Base-by-base conservation (phyloP, 148 eudicot genomes). In the Cornus florida region DNA sequence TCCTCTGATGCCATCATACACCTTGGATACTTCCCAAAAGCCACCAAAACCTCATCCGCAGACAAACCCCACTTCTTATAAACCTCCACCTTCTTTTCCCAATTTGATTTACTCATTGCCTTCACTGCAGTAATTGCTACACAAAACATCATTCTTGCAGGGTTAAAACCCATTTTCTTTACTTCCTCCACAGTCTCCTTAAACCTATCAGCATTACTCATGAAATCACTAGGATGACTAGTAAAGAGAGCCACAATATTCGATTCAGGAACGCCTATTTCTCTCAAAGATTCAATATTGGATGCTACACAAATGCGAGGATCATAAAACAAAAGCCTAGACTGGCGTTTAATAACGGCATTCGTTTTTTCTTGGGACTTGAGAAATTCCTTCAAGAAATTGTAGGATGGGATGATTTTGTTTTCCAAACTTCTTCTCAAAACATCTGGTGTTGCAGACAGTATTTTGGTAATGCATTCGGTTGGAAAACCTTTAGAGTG, bases 401-500 rank as follows among this genome's bases (percentile, higher is more conserved):
- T 14, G 24, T 62, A 65, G 17, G 70, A 64, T 16, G 75, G 76
- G 20, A 79, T 39, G 4, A 67, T 73, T 72, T 65, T 57, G 20
- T 72, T 66, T 19, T 46, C 48, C 56, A 72, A 43, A 46, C 70
- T 79, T 16, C 64, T 28, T 28, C 28, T 28, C 28, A 28, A 28
- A 28, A 28, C 28, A 28, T 28, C 28, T 28, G 28, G 28, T 28
- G 28, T 28, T 28, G 28, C 0, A 28, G 28, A 28, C 1, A 28
- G 28, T 0, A 28, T 28, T 28, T 28, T 28, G 28, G 28, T 76
- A 3, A 73, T 17, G 19, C 72, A 77, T 35, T 43, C 5, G 31
- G 17, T 73, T 46, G 82, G 66, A 28, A 72, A 73, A n/a, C 82
- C 82, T 43, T 38, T 16, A 7, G 82, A 79, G 0, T 64, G 48